Conservation (phyloP, 805 yeast genomes). For the Schwanniomyces vanrijiae region DNA sequence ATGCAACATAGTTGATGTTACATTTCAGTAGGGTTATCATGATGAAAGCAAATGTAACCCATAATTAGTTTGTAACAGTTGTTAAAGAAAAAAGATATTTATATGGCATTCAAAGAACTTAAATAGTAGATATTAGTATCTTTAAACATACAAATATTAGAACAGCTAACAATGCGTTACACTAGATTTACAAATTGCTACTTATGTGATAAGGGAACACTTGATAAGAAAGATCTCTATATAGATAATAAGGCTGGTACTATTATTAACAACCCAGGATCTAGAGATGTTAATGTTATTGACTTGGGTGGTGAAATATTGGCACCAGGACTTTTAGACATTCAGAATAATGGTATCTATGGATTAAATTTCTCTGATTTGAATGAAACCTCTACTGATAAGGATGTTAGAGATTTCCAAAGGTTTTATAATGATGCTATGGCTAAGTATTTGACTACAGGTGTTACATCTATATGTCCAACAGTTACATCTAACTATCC, state of each 20-base stretch:
- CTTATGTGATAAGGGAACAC: slow-evolving; percentile 42
- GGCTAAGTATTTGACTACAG: slow-evolving; percentile 48
- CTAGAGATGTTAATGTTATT: slow-evolving; percentile 21
- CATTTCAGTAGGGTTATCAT: background rate
- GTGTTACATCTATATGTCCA: slow-evolving; percentile 57
- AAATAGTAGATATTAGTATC: background rate
- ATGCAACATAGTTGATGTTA: background rate
- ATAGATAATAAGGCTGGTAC: slow-evolving; percentile 42
- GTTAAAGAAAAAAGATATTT: background rate
- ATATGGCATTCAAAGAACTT: background rate
- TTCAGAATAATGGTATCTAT: slow-evolving; percentile 58
- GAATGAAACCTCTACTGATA: slow-evolving; percentile 25
- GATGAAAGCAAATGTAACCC: background rate
- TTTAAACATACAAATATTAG: background rate
- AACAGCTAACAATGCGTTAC: slow-evolving; percentile 6
- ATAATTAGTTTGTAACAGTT: background rate
- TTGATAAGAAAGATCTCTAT: slow-evolving; percentile 40
- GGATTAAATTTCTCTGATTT: slow-evolving; percentile 52
- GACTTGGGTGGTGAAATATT: slow-evolving; percentile 49
- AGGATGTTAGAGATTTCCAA: slow-evolving; percentile 31
- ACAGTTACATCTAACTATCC: slow-evolving; percentile 54
- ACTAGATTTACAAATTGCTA: slow-evolving; percentile 42
- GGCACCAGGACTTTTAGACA: slow-evolving; percentile 58
- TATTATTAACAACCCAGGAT: slow-evolving; percentile 32
- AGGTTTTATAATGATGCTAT: slow-evolving; percentile 42